phyloP scores from a whole-genome alignment of 1,284 basidiomycete species.

The Singerocomus inundabilis region DNA sequence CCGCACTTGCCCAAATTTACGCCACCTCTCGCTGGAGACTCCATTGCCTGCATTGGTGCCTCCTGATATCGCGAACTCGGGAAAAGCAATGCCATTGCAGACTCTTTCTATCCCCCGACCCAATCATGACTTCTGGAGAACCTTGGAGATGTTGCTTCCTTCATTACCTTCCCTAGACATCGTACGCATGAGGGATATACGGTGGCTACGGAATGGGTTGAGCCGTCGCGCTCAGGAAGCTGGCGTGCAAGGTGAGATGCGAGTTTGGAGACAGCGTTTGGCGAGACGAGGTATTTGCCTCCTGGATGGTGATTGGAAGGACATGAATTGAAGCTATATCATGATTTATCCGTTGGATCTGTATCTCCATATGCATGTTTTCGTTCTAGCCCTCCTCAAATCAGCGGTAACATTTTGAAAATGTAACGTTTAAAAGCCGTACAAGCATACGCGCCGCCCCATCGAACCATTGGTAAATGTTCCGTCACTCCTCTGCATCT shows the following conservation, averaged over 20 bases:
- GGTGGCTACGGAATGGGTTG: conserved; percentile 69
- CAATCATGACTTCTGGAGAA: conserved; percentile 50
- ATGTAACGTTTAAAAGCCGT: not conserved
- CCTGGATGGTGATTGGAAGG: conserved; percentile 68
- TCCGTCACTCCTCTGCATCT: conserved; percentile 3
- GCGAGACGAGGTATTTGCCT: conserved; percentile 54
- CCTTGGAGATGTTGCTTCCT: conserved; percentile 55
- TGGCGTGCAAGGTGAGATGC: conserved; percentile 76
- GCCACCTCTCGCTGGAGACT: conserved; percentile 64
- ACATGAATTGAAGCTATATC: conserved; percentile 32
- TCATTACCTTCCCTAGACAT: conserved; percentile 53
- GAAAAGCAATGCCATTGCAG: conserved; percentile 46
- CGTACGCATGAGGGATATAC: conserved; percentile 63
- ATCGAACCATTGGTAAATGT: not conserved
- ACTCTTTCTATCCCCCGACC: conserved; percentile 74
- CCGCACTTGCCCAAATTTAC: conserved; percentile 53
- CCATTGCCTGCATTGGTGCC: conserved; percentile 54
- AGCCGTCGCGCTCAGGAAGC: conserved; percentile 60
- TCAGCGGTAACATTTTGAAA: not conserved
- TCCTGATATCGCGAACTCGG: conserved; percentile 32
- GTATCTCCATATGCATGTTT: conserved; percentile 6
- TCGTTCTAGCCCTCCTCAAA: conserved; percentile 4
- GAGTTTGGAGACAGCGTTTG: conserved; percentile 63
- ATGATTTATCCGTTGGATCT: conserved; percentile 11
- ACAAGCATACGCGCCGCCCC: not conserved